phyloP scores from a whole-genome alignment of 1,284 basidiomycete species.

The Naganishia sp. region DNA sequence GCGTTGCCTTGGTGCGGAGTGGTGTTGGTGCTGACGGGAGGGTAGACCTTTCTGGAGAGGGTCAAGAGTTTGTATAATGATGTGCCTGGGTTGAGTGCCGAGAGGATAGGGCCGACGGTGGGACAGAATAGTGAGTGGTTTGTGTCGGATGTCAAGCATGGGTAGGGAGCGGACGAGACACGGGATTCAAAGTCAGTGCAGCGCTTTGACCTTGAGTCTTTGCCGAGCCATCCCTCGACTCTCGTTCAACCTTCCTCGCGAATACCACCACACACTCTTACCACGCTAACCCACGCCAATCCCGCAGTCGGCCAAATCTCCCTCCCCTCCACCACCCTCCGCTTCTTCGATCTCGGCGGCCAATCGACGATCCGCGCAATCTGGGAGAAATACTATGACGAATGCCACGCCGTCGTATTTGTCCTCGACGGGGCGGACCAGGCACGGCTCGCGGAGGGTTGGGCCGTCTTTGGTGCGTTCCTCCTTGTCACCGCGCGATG shows the following conservation, averaged over 20 bases:
- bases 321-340: conserved; percentile 83
- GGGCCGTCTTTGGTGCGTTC: conserved; percentile 86
- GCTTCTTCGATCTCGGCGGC: conserved; percentile 92
- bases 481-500: too few relatives aligned
- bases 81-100: conserved; percentile 75
- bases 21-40: conserved; percentile 11
- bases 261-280: too few relatives aligned
- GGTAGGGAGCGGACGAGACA: background rate
- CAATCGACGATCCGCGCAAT: conserved; percentile 87
- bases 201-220: too few relatives aligned
- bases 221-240: too few relatives aligned
- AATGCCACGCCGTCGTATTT: conserved; percentile 90
- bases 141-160: too few relatives aligned
- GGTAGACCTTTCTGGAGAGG: conserved; percentile 81
- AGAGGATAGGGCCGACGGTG: conserved; percentile 89
- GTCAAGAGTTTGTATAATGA: conserved; percentile 89
- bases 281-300: too few relatives aligned
- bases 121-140: conserved; percentile 81
- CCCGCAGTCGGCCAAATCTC: conserved; percentile 90
- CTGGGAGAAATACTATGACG: conserved; percentile 90
- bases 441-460: conserved; percentile 80
- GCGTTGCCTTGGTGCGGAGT: conserved; percentile 37
- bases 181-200: too few relatives aligned
- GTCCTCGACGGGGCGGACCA: conserved; percentile 87
- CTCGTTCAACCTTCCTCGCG: too few relatives aligned